A percentile compares a stretch with the other conserved stretches of the same genome.
Evolutionary conservation across 2,329 filamentous ascomycete species (phyloP).

Genomic region (Pestalotiopsis sp.): DNA sequence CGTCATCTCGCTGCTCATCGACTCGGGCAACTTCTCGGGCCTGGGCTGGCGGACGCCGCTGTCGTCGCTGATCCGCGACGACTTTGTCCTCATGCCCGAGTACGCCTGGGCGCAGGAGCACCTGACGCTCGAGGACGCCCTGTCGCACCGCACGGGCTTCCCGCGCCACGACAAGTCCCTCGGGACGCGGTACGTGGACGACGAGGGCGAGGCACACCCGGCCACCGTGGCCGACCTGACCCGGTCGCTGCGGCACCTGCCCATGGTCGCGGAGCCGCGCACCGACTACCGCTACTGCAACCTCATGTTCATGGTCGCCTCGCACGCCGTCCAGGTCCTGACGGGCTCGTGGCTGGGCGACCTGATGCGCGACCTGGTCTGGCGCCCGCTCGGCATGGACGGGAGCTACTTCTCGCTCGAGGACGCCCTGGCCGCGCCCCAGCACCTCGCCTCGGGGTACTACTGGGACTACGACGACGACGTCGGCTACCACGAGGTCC

Average conservation of each 20-base stretch:
- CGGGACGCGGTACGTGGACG: conserved; percentile 30
- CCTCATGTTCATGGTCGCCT: conserved; percentile 50
- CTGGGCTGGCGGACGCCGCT: conserved; percentile 50
- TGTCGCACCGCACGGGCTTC: conserved; percentile 54
- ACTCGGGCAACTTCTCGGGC: conserved; percentile 38
- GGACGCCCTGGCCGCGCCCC: conserved; percentile 29
- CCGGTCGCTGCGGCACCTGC: conserved; percentile 44
- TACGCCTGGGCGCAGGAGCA: conserved; percentile 43
- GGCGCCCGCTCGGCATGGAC: conserved; percentile 47
- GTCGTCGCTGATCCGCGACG: conserved; percentile 46
- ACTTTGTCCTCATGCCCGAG: conserved; percentile 46
- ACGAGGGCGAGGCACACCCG: conserved; percentile 21
- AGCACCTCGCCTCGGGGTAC: conserved; percentile 44
- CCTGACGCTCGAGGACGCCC: conserved; percentile 54
- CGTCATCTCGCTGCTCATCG: conserved; percentile 48
- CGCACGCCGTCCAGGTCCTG: conserved; percentile 47
- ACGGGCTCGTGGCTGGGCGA: conserved; percentile 40
- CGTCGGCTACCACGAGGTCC: conserved; percentile 25
- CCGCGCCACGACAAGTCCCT: conserved; percentile 43
- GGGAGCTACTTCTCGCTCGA: conserved; percentile 37
- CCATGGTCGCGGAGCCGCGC: conserved; percentile 45
- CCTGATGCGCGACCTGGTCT: conserved; percentile 42
- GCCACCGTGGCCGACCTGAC: conserved; percentile 39
- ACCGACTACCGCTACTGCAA: conserved; percentile 53
- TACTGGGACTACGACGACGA: conserved; percentile 33